Conservation (phyloP, 2,329 filamentous ascomycete species). For the Trichoderma sp. region DNA sequence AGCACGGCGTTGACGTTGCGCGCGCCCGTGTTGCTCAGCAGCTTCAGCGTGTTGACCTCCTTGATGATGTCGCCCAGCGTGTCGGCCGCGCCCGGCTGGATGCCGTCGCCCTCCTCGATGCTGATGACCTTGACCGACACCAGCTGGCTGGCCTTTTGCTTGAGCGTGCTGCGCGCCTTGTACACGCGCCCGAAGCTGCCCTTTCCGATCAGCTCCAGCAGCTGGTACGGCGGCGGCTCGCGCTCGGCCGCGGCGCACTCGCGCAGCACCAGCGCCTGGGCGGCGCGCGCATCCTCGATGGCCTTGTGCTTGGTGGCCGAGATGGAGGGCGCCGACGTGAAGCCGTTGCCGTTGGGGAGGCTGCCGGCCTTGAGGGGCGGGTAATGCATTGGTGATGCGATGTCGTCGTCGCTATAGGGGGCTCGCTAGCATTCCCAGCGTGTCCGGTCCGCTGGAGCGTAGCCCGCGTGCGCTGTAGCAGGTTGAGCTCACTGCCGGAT, state of each 20-base stretch:
- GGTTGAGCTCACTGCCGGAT: neutral
- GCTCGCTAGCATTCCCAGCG: neutral
- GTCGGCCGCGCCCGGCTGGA: slow-evolving; percentile 57
- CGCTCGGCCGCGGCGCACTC: slow-evolving; percentile 60
- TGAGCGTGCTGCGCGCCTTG: slow-evolving; percentile 50
- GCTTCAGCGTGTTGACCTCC: slow-evolving; percentile 65
- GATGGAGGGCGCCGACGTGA: slow-evolving; percentile 10
- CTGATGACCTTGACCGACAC: slow-evolving; percentile 77
- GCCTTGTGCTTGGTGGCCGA: slow-evolving; percentile 53
- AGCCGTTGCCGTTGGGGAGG: slow-evolving; percentile 23
- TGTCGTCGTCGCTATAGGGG: slow-evolving; percentile 8
- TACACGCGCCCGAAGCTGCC: slow-evolving; percentile 75
- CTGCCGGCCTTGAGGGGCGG: slow-evolving; percentile 17
- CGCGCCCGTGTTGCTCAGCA: slow-evolving; percentile 71
- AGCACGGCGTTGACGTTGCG: slow-evolving; percentile 79
- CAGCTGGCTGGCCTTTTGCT: slow-evolving; percentile 39
- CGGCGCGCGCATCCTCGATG: slow-evolving; percentile 67
- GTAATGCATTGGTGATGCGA: slow-evolving; percentile 11
- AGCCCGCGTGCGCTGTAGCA: slow-evolving; percentile 9
- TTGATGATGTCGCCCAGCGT: slow-evolving; percentile 65
- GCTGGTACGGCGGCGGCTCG: slow-evolving; percentile 63
- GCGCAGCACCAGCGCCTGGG: slow-evolving; percentile 63
- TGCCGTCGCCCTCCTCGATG: slow-evolving; percentile 69
- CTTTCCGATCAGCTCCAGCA: slow-evolving; percentile 72
- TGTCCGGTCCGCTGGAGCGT: slow-evolving; percentile 1